These are phyloP conservation scores for Deinandra increscens DNA, from an alignment of 129 eudicot species.

Conservation along the genomic window DNA sequence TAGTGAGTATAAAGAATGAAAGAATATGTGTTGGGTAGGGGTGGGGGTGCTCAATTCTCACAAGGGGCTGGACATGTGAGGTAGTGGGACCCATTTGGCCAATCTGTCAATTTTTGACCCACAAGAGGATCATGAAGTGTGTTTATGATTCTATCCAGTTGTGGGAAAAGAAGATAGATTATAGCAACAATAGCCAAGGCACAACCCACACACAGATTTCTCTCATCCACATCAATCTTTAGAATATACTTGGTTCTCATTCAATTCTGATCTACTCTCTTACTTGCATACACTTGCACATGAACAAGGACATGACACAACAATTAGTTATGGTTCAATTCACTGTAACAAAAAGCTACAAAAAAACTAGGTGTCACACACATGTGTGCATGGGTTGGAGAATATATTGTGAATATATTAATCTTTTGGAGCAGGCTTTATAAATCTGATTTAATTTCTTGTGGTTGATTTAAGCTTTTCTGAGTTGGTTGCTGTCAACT, in stretches of 20 bases:
- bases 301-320: conserved; percentile 19
- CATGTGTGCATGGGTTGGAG: conserved; percentile 47
- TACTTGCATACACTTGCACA: conserved; percentile 37
- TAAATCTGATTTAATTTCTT: conserved; percentile 33
- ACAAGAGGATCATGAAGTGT: conserved; percentile 44
- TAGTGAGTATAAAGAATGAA: conserved; percentile 36
- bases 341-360: conserved; percentile 33
- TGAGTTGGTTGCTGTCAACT: conserved; percentile 43
- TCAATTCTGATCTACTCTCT: conserved; percentile 28
- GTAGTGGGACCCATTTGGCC: conserved; percentile 66
- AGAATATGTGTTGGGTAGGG: conserved; percentile 28
- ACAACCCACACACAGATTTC: conserved; percentile 46
- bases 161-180: conserved; percentile 46
- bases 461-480: conserved; percentile 35
- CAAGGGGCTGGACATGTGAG: conserved; percentile 52
- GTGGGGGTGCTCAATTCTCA: conserved; percentile 12
- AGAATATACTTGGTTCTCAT: conserved; percentile 65
- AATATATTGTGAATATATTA: conserved; percentile 22
- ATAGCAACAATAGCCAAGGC: conserved; percentile 43
- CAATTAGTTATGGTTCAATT: conserved; percentile 40
- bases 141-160: conserved; percentile 64
- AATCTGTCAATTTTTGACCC: conserved; percentile 52
- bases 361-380: conserved; percentile 47
- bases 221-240: conserved; percentile 62
- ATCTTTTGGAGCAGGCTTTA: conserved; percentile 22